Base-by-base conservation (phyloP, 257 asterid genomes). In the Coffea eugenioides region DNA sequence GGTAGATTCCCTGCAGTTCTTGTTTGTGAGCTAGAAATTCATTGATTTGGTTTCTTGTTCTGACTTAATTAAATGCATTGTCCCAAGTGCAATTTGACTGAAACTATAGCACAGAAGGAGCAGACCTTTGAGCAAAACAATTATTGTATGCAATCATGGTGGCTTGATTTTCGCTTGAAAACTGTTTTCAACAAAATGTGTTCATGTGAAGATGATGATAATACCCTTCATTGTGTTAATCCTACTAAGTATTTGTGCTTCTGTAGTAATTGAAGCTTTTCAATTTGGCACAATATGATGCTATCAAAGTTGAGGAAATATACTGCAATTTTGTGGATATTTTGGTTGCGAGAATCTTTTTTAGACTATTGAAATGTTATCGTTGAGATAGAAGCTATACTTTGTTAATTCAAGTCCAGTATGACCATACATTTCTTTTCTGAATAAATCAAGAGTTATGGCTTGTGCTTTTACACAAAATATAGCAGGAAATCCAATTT, bases 311-410 rank as follows among this genome's bases (percentile, higher is more conserved):
- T 36, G 70, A 46, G 27, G 64, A 14, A 62, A 51, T 10, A 52
- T 20, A 77, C n/a, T 5, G 20, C 1, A 36, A 20, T 76, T 56
- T 23, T 75, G 27, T 59, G 45, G 23, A 46, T 56, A 14, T 56
- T 74, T 75, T 75, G 70, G n/a, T 21, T 57, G 66, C 71, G 5
- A n/a, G 71, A n/a, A 59, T 36, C 45, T 41, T 51, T 59, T 41
- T 51, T 57, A 46, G 23, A 59, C 48, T 13, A 8, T n/a, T 45
- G 48, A 23, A 27, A 76, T 64, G 45, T 15, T 61, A 45, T 64
- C 73, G 46, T 64, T 41, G 21, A n/a, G 46, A 48, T 76, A 14
- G 80, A 62, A 45, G 59, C 62, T 15, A 16, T 36, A 18, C 27
- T 9, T 45, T 75, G 3, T 11, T 41, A 6, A n/a, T 45, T 64